phyloP scores from a whole-genome alignment of 371 early-diverging fungal species.

The Mucor racemosus region DNA sequence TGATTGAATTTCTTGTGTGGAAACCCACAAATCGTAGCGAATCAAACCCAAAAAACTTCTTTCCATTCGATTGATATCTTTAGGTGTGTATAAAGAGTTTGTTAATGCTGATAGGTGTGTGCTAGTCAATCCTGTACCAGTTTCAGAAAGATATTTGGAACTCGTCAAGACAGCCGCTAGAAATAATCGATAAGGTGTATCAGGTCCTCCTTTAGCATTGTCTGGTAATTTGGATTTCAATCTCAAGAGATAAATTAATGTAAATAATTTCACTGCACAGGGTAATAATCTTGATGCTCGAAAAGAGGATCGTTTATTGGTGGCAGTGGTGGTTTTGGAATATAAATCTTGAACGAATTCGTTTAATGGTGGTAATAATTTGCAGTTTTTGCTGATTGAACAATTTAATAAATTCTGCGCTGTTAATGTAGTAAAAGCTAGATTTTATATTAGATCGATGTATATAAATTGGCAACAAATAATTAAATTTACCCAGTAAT shows the following conservation, averaged over 20 bases:
- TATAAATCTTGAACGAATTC: constrained; percentile 20
- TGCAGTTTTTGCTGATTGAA: constrained; percentile 7
- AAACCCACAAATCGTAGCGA: constrained; percentile 37
- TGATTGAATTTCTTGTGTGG: constrained; percentile 24
- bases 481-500: constrained; percentile 16
- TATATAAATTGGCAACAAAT: not conserved
- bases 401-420: constrained; percentile 17
- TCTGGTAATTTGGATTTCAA: constrained; percentile 58
- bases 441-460: not conserved
- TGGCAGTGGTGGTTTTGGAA: not conserved
- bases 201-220: constrained; percentile 61
- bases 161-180: constrained; percentile 65
- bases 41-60: constrained; percentile 60
- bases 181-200: constrained; percentile 71
- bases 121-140: constrained; percentile 30
- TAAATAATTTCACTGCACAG: constrained; percentile 29
- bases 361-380: constrained; percentile 21
- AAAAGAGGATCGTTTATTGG: not conserved
- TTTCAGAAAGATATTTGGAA: constrained; percentile 47
- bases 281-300: constrained; percentile 3
- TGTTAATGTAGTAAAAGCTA: constrained; percentile 27
- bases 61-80: constrained; percentile 69
- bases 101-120: constrained; percentile 51
- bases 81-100: constrained; percentile 53
- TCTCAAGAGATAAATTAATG: constrained; percentile 65